A percentile compares a stretch with the other conserved stretches of the same genome.
Evolutionary conservation across 371 early-diverging fungal species (phyloP).

Genomic region (Massospora cicadina): DNA sequence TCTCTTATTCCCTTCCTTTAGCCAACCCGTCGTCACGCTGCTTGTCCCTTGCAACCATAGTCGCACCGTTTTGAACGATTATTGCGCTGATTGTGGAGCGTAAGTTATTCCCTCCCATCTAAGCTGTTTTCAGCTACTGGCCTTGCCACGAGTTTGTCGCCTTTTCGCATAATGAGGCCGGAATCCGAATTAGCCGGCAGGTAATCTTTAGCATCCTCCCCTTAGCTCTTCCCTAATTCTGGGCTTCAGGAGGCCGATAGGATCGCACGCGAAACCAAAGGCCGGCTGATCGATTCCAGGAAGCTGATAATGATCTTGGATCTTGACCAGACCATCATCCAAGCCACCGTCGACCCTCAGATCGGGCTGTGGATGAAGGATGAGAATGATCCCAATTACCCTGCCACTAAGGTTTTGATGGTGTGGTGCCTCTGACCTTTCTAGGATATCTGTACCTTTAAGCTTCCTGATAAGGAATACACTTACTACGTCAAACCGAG

Average conservation of each 20-base stretch:
- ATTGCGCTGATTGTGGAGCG: neutral
- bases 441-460: conserved; percentile 54
- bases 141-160: neutral
- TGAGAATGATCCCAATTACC: conserved; percentile 39
- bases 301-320: conserved; percentile 93
- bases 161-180: neutral
- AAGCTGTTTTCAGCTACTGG: neutral
- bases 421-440: conserved; percentile 4
- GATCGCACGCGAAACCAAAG: conserved; percentile 49
- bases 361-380: conserved; percentile 66
- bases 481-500: conserved; percentile 74
- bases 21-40: conserved; percentile 1
- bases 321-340: conserved; percentile 98
- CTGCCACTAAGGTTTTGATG: conserved; percentile 22
- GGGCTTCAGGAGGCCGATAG: conserved; percentile 50
- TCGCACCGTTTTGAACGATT: conserved; percentile 4
- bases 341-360: conserved; percentile 72
- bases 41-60: conserved; percentile 7
- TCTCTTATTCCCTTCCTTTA: neutral
- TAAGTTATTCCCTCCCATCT: neutral
- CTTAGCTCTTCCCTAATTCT: neutral
- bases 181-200: neutral
- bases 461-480: conserved; percentile 41
- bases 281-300: conserved; percentile 37
- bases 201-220: neutral